Conservation (phyloP, 179 eudicot genomes). For the Amaranthus tricolor region DNA sequence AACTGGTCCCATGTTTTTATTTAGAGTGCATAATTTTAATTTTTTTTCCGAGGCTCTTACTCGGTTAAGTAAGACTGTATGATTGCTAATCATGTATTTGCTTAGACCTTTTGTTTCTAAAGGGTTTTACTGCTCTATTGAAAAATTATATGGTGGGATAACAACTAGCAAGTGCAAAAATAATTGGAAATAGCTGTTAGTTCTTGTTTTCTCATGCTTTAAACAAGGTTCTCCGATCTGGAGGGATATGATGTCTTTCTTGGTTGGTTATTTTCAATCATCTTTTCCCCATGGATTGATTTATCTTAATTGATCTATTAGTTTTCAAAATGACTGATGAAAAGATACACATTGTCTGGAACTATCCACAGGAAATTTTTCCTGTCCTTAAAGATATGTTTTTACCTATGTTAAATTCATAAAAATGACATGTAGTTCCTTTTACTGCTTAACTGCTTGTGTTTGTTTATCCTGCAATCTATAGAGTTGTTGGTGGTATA, state of each 20-base stretch:
- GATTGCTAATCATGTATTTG: neutral
- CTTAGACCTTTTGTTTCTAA: neutral
- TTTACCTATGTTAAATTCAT: neutral
- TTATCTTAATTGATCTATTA: neutral
- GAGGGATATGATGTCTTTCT: neutral
- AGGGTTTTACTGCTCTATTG: neutral
- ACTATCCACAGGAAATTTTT: neutral
- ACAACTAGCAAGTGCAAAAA: neutral
- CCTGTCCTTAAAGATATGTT: neutral
- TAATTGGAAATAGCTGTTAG: neutral
- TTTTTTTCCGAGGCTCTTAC: neutral
- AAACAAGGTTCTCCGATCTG: neutral
- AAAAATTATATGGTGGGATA: neutral
- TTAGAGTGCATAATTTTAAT: neutral
- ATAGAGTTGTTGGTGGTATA: neutral
- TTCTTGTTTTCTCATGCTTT: neutral
- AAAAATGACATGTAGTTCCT: neutral
- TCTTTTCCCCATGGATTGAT: neutral
- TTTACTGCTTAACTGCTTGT: neutral
- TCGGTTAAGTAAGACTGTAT: neutral
- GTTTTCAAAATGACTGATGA: neutral
- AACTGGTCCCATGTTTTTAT: neutral
- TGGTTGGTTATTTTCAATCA: neutral
- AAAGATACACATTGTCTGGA: neutral
- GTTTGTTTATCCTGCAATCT: neutral